Evolutionary conservation across 2,329 filamentous ascomycete species (phyloP), one percentile per base, ranked within the genome.

Genomic region (Aspergillus novofumigatus): DNA sequence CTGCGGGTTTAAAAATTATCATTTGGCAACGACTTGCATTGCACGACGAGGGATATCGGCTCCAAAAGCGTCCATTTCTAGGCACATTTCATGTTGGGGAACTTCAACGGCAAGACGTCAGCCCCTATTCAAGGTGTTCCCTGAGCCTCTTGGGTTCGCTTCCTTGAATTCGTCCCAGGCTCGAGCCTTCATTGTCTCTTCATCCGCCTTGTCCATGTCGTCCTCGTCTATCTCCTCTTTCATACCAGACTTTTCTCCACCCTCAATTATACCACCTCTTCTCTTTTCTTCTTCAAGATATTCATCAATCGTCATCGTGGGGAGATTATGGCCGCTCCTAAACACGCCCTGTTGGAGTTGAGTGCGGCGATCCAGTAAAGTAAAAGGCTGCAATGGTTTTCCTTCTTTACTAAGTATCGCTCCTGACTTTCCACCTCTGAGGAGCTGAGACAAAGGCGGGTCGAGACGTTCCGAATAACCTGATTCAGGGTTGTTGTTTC

Each of bases 301-400:
- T 77, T 99, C 94, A 66, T 99, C 94, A 60, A 99, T 97, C 1
- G 86, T 90, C 94, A 99, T 97, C 3, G 94, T 97, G 0, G 94
- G 94, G 57, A 99, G 78, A 75, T 91, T 97, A 72, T 99, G 94
- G 7, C 94, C 91, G 0, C 91, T 86, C 55, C 90, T 83, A 75
- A 99, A 99, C 0, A 99, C 93, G 2, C 89, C 89, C 57, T 87
- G 81, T 59, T 87, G 84, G 58, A 96, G 75, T 59, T 91, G 87
- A 60, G 91, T 86, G 41, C 94, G 84, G 63, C 82, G 88, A 58
- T 88, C 87, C 4, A 95, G 81, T 23, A 99, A 80, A 1, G 92
- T 97, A 69, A 99, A 97, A 0, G 93, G 93, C 65, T 92, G 86
- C 65, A 97, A 80, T 14, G 94, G 94, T 70, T 91, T 94, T 48